A percentile compares a stretch with the other conserved stretches of the same genome.
Evolutionary conservation across 805 yeast species (phyloP).

Genomic region (Candida nonsorbophila): DNA sequence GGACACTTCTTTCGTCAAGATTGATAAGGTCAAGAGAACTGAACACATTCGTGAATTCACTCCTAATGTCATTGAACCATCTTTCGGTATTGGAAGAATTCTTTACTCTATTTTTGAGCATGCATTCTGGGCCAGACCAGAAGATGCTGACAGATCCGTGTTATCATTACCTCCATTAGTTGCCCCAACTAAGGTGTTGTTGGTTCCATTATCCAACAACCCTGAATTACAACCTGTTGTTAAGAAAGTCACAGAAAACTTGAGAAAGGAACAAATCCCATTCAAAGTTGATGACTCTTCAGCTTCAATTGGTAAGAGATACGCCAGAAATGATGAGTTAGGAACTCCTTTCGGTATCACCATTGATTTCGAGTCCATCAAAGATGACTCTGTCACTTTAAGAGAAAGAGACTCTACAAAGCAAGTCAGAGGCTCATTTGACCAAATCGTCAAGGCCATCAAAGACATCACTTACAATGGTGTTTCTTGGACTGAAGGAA

Average conservation of each 20-base stretch:
- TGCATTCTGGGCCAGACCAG: slow-evolving; percentile 91
- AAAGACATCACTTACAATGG: slow-evolving; percentile 71
- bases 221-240: slow-evolving; percentile 74
- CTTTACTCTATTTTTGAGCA: slow-evolving; percentile 92
- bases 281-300: slow-evolving; percentile 96
- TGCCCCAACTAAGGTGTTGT: slow-evolving; percentile 95
- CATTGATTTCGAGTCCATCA: slow-evolving; percentile 87
- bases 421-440: slow-evolving; percentile 90
- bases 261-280: slow-evolving; percentile 81
- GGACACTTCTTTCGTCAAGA: slow-evolving; percentile 64
- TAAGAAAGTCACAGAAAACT: slow-evolving; percentile 58
- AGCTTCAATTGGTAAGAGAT: slow-evolving; percentile 96
- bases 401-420: slow-evolving; percentile 97
- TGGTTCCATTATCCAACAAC: slow-evolving; percentile 89
- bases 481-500: slow-evolving; percentile 81
- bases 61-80: slow-evolving; percentile 98
- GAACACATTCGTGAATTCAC: slow-evolving; percentile 93
- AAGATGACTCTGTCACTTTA: slow-evolving; percentile 84
- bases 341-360: slow-evolving; percentile 99
- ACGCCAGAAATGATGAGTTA: slow-evolving; percentile 95
- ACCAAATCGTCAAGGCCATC: slow-evolving; percentile 66
- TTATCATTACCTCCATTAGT: slow-evolving; percentile 90
- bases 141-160: slow-evolving; percentile 76
- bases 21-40: slow-evolving; percentile 71
- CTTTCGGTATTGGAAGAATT: slow-evolving; percentile 98